Percentiles rank a stretch among this genome's conserved stretches.
Conservation (phyloP, 768 basidiomycete genomes). For the Dendrothele bispora region DNA sequence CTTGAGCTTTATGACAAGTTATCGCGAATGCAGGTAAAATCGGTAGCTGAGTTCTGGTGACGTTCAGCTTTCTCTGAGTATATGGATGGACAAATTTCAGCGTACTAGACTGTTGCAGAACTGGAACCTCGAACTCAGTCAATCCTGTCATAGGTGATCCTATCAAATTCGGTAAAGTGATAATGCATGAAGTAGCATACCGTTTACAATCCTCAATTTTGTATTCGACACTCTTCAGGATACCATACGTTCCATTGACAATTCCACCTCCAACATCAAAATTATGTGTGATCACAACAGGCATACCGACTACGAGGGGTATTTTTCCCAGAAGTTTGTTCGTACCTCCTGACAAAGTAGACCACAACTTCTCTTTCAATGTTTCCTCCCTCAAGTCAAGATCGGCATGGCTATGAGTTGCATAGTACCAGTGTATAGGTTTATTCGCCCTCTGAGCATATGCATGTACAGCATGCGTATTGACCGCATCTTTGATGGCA, state of each 20-base stretch:
- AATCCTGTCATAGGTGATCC: too few relatives aligned
- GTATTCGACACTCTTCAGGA: too few relatives aligned
- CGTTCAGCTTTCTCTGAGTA: neutral
- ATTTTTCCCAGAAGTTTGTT: too few relatives aligned
- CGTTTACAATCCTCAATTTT: too few relatives aligned
- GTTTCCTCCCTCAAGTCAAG: neutral
- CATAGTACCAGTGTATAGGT: constrained; percentile 14
- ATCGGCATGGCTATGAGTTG: constrained; percentile 6
- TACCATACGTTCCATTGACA: constrained; percentile 9
- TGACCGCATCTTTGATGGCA: constrained; percentile 23
- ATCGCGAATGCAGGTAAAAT: too few relatives aligned
- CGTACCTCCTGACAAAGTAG: constrained; percentile 14
- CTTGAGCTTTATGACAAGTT: neutral
- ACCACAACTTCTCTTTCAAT: neutral
- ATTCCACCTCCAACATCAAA: constrained; percentile 10
- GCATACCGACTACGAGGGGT: too few relatives aligned
- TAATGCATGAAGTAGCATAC: too few relatives aligned
- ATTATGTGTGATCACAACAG: too few relatives aligned
- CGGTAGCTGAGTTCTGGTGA: neutral
- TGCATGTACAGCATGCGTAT: constrained; percentile 13
- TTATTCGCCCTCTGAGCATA: constrained; percentile 7
- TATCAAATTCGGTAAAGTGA: too few relatives aligned
- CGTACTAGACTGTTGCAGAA: too few relatives aligned
- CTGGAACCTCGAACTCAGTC: too few relatives aligned
- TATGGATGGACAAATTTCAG: constrained; percentile 9